phyloP scores from a whole-genome alignment of 768 basidiomycete genomes.

The Hericium rajendrae region DNA sequence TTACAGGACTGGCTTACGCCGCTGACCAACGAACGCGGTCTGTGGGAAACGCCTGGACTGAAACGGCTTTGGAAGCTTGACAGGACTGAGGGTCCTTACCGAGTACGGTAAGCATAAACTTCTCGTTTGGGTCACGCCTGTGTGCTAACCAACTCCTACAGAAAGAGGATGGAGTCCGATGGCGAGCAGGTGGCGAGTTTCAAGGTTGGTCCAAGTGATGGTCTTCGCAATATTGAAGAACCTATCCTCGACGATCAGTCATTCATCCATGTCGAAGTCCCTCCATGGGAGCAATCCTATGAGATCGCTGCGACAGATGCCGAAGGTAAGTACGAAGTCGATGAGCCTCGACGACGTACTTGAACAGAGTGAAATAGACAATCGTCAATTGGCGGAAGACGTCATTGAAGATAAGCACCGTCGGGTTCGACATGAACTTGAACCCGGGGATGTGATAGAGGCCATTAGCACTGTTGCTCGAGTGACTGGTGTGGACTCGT shows the following conservation, averaged over 20 bases:
- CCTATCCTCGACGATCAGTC: slow-evolving; percentile 43
- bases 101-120: slow-evolving; percentile 52
- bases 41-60: slow-evolving; percentile 59
- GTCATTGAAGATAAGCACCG: slow-evolving; percentile 84
- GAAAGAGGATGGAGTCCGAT: slow-evolving; percentile 70
- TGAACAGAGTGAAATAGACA: slow-evolving; percentile 22
- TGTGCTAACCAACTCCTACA: slow-evolving; percentile 19
- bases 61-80: slow-evolving; percentile 67
- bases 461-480: slow-evolving; percentile 80
- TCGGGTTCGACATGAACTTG: slow-evolving; percentile 75
- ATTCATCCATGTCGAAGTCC: slow-evolving; percentile 46
- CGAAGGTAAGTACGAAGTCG: slow-evolving; percentile 35
- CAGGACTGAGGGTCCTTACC: slow-evolving; percentile 85
- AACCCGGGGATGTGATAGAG: slow-evolving; percentile 85
- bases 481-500: slow-evolving; percentile 85
- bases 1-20: slow-evolving; percentile 52
- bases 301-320: slow-evolving; percentile 55
- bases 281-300: slow-evolving; percentile 67
- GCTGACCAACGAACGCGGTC: slow-evolving; percentile 65
- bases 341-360: too few species aligned
- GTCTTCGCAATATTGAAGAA: slow-evolving; percentile 39
- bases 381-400: slow-evolving; percentile 56
- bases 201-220: slow-evolving; percentile 35
- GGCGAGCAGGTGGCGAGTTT: slow-evolving; percentile 34
- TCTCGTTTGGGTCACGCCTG: too few species aligned